Evolutionary conservation across 495 filamentous ascomycete species (phyloP).

Genomic region (Penicillium longicatenatum): DNA sequence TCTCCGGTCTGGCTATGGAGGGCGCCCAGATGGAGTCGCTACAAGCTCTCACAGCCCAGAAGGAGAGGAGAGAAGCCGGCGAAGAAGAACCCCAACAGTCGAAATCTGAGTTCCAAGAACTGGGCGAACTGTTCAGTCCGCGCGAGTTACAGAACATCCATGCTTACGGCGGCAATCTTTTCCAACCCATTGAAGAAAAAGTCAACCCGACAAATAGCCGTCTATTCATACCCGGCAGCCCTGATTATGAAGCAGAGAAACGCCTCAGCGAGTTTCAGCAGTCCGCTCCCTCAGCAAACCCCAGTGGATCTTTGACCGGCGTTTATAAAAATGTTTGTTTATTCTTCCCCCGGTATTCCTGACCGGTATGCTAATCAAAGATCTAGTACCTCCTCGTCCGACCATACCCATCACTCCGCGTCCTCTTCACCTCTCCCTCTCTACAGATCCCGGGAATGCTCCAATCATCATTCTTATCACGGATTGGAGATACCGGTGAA

Average conservation of each 20-base stretch:
- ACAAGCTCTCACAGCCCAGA: slow-evolving; percentile 2
- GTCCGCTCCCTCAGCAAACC: slow-evolving; percentile 7
- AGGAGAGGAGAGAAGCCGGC: neutral
- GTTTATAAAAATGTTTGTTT: slow-evolving; percentile 51
- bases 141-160: slow-evolving; percentile 54
- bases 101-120: slow-evolving; percentile 50
- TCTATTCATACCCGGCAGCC: slow-evolving; percentile 3
- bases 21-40: slow-evolving; percentile 18
- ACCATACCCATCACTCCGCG: slow-evolving; percentile 21
- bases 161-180: slow-evolving; percentile 34
- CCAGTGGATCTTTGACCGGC: slow-evolving; percentile 32
- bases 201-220: slow-evolving; percentile 10
- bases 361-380: neutral
- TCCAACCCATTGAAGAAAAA: slow-evolving; percentile 25
- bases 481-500: slow-evolving; percentile 56
- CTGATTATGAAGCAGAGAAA: slow-evolving; percentile 23
- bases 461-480: slow-evolving; percentile 39
- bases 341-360: neutral
- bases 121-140: slow-evolving; percentile 59
- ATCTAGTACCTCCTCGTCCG: slow-evolving; percentile 19
- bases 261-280: slow-evolving; percentile 21
- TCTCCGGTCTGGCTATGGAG: slow-evolving; percentile 17
- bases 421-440: slow-evolving; percentile 23
- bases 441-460: slow-evolving; percentile 25
- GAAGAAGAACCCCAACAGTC: neutral